phyloP scores from a whole-genome alignment of 2,329 filamentous ascomycete species.

The Cladorrhinum sp. region DNA sequence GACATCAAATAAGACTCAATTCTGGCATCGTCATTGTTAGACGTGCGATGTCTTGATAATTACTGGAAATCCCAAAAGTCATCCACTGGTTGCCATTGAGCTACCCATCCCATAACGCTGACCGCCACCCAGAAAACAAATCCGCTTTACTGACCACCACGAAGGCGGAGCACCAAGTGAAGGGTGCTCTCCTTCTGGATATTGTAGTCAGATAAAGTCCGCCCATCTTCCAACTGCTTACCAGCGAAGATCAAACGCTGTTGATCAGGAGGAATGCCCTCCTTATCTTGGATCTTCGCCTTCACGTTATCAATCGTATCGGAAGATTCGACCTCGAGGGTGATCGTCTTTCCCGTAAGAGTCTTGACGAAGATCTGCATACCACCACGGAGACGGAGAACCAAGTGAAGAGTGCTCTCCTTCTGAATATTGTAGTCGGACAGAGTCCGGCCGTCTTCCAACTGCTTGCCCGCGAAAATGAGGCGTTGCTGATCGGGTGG shows the following conservation, averaged over 20 bases:
- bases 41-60: conserved; percentile 9
- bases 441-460: conserved; percentile 87
- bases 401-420: conserved; percentile 77
- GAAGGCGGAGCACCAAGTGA: conserved; percentile 67
- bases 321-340: conserved; percentile 81
- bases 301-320: conserved; percentile 96
- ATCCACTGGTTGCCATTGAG: conserved; percentile 8
- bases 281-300: conserved; percentile 88
- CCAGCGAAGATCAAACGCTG: conserved; percentile 56
- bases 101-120: conserved; percentile 18
- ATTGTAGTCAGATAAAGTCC: conserved; percentile 32
- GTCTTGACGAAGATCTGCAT: conserved; percentile 91
- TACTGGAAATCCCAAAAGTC: conserved; percentile 4
- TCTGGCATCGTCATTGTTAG: conserved; percentile 8
- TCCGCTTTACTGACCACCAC: conserved; percentile 55
- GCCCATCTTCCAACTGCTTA: conserved; percentile 29
- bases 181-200: conserved; percentile 78
- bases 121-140: conserved; percentile 16
- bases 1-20: conserved; percentile 1
- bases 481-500: conserved; percentile 92
- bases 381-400: conserved; percentile 80
- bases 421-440: conserved; percentile 98
- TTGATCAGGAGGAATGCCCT: conserved; percentile 91
- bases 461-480: conserved; percentile 90
- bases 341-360: conserved; percentile 90